A percentile compares a stretch with the other conserved stretches of the same genome.
Evolutionary conservation across 2,329 filamentous ascomycete genomes (phyloP).

Genomic region (Pseudogymnoascus sp.): DNA sequence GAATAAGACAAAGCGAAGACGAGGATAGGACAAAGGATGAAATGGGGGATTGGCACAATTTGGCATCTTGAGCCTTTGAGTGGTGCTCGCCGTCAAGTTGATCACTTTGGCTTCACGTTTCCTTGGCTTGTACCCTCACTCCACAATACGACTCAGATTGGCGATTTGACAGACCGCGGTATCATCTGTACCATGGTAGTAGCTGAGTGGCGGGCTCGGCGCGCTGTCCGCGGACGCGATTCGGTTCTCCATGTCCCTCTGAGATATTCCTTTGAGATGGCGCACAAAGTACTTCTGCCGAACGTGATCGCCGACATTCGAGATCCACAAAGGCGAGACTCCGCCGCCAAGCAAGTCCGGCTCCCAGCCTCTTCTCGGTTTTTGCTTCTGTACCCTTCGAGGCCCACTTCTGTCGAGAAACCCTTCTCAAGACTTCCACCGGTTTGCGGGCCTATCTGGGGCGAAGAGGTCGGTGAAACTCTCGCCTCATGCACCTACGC

Average conservation of each 20-base stretch:
- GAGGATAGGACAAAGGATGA: neutral
- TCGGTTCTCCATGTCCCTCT: neutral
- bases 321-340: neutral
- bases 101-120: constrained; percentile 3
- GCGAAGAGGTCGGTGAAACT: constrained; percentile 3
- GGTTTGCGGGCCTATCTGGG: neutral
- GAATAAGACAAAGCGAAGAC: neutral
- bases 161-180: neutral
- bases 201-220: neutral
- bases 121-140: neutral
- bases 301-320: neutral
- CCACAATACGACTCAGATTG: neutral
- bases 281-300: neutral
- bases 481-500: neutral
- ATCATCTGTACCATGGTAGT: neutral
- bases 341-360: neutral
- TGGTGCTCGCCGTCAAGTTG: neutral
- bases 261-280: neutral
- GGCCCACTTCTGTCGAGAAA: neutral
- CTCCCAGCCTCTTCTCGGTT: neutral
- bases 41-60: neutral
- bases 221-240: neutral
- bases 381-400: constrained; percentile 7
- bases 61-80: neutral
- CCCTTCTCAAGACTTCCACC: neutral